Evolutionary conservation across 2,329 filamentous ascomycete species (phyloP), one percentile per base, ranked within the genome.

Genomic region (Aspergillus aculeatinus): DNA sequence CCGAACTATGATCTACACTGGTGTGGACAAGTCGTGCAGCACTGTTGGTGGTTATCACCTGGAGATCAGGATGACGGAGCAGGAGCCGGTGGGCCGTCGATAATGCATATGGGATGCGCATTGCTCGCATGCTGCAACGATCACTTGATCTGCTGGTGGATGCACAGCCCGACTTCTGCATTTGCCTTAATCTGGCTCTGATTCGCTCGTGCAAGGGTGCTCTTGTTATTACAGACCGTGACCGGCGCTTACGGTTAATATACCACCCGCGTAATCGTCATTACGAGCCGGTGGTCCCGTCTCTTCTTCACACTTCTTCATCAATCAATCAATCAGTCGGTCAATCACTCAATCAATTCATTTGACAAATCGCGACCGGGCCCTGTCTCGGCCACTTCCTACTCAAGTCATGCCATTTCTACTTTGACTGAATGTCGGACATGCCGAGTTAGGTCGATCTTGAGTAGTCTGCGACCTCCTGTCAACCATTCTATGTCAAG

Each of bases 91-190:
- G 39, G 39, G 39, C 16, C 39, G 39, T 44, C 14, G 65, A 65
- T 67, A 64, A 70, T 64, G 63, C 62, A 54, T 61, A 66, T 68
- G 70, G 63, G 65, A 70, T 67, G 63, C 68, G 66, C 69, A 68
- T 72, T 73, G 73, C 76, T 81, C 83, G 84, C 84, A 86, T 86
- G 74, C 72, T 69, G 71, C 80, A 80, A 74, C 76, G 76, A 78
- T 87, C 84, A 87, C 84, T 86, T 87, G 85, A 87, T 82, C 73
- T 74, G 63, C 62, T 64, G 65, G 70, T 78, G 73, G 72, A 64
- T 73, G 71, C 72, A 60, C 51, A 21, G 44, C 47, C 52, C 60
- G 59, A 57, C 63, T 55, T 53, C 59, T 55, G 59, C 62, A 60
- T 57, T 59, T 51, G 49, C 51, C 59, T 55, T 19, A 9, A 33